A percentile compares a stretch with the other conserved stretches of the same genome.
Evolutionary conservation across 106 monocot genomes (phyloP).

Genomic region (Dioscorea alata): DNA sequence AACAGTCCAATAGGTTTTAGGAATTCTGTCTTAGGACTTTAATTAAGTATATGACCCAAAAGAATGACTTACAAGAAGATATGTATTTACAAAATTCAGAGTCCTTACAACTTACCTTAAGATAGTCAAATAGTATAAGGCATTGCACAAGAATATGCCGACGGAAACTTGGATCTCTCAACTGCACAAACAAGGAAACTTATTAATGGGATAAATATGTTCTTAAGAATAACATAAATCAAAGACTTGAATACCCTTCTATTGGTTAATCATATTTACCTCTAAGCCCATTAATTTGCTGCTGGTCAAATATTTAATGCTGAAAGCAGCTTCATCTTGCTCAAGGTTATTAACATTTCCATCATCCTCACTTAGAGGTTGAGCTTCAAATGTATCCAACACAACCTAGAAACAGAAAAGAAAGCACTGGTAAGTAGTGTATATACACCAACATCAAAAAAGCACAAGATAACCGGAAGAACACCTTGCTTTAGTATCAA

Average conservation of each 20-base stretch:
- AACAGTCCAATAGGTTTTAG: no score
- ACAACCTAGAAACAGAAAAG: slow-evolving; percentile 58
- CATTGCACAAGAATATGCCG: slow-evolving; percentile 96
- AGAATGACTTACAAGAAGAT: no score
- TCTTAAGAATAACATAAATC: neutral
- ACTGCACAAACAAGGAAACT: slow-evolving; percentile 28
- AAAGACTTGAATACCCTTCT: neutral
- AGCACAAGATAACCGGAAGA: no score
- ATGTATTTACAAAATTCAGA: neutral
- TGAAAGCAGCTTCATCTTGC: slow-evolving; percentile 82
- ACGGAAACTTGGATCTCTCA: slow-evolving; percentile 97
- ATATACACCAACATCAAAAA: no score
- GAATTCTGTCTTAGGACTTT: no score
- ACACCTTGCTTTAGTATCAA: no score
- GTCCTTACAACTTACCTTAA: slow-evolving; percentile 50
- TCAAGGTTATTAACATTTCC: slow-evolving; percentile 78
- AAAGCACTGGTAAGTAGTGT: no score
- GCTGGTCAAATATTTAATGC: slow-evolving; percentile 96
- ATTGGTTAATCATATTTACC: slow-evolving; percentile 29
- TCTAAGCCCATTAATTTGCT: slow-evolving; percentile 98
- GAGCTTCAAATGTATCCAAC: slow-evolving; percentile 95
- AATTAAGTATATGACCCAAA: no score
- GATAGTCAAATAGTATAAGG: slow-evolving; percentile 92
- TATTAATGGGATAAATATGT: neutral
- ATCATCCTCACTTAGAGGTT: slow-evolving; percentile 94